phyloP scores from a whole-genome alignment of 768 basidiomycete genomes.

The Lentinus brumalis region DNA sequence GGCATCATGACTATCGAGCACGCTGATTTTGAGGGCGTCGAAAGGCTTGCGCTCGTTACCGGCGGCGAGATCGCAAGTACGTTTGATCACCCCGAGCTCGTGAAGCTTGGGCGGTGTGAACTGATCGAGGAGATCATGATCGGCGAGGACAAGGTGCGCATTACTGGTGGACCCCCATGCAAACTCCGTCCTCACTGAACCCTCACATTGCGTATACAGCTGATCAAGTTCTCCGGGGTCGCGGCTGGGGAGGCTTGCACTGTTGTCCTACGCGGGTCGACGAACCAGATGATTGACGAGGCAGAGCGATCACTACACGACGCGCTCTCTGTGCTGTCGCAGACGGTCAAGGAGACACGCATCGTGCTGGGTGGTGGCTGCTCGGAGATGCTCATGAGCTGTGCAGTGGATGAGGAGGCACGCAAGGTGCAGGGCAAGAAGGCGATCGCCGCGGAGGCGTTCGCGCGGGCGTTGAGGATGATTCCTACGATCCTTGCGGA shows the following conservation, averaged over 20 bases:
- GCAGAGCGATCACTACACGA: constrained; percentile 98
- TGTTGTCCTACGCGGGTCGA: constrained; percentile 95
- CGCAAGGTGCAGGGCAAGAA: constrained; percentile 90
- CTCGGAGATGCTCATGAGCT: constrained; percentile 97
- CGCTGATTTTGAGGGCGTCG: constrained; percentile 98
- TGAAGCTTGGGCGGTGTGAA: constrained; percentile 92
- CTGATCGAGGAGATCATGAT: constrained; percentile 99
- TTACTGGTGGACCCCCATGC: not conserved
- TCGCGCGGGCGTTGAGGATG: constrained; percentile 84
- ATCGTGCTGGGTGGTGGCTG: constrained; percentile 95
- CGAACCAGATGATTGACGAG: constrained; percentile 98
- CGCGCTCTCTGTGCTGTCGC: constrained; percentile 94
- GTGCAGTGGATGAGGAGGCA: constrained; percentile 88
- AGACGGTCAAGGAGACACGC: constrained; percentile 96
- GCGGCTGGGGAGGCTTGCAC: constrained; percentile 98
- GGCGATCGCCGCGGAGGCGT: constrained; percentile 93
- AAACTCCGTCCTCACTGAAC: not conserved
- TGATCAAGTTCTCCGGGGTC: constrained; percentile 99
- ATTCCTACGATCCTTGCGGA: constrained; percentile 97
- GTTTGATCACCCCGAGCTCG: constrained; percentile 89
- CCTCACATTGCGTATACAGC: constrained; percentile 42
- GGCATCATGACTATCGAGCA: constrained; percentile 98
- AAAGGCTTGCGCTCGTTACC: constrained; percentile 91
- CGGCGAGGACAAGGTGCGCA: constrained; percentile 91
- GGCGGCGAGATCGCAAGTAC: constrained; percentile 98